Evolutionary conservation across 179 eudicot genomes (phyloP), one percentile per base, ranked within the genome.

Genomic region (Beta corolliflora): DNA sequence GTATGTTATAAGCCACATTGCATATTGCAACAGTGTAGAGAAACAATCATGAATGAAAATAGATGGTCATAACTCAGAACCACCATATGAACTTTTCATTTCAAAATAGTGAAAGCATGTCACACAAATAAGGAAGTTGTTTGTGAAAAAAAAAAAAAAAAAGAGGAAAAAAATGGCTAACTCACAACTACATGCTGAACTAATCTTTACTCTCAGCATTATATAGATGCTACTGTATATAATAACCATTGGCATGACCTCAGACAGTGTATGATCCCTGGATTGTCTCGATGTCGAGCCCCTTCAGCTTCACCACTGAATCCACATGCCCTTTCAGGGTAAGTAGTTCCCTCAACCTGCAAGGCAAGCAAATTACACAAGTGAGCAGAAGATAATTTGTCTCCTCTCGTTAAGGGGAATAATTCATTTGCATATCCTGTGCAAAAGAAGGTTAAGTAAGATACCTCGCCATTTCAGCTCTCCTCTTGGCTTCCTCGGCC

Each of bases 401-500:
- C 18, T 15, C 14, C 15, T 41, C 54, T 18, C 54, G 5, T 5
- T 61, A 21, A n/a, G 31, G 66, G 29, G 21, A n/a, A 9, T 10
- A 7, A 21, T 60, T 36, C 41, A 6, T 60, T 3, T 58, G 61
- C 23, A 59, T 5, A 68, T 59, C 15, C 11, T 64, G 23, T 5
- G 76, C 67, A 71, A 29, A 64, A 63, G 4, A 9, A 73, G 13
- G 21, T 31, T 65, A 36, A 48, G 52, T 9, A 48, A 50, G 36
- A 25, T 78, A 94, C 98, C 97, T 94, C 14, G 97, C 98, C 81
- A 94, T 94, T 83, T 95, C 98, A 83, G 98, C 98, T 90, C 98
- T 91, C 78, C 96, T 85, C 79, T 91, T 94, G 14, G 98, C 98
- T 83, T 94, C 98, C 84, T 94, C 98, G 3, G 98, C 98, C 96